Evolutionary conservation across 1,284 basidiomycete genomes (phyloP).

Genomic region (Microbotryomycetes sp.): DNA sequence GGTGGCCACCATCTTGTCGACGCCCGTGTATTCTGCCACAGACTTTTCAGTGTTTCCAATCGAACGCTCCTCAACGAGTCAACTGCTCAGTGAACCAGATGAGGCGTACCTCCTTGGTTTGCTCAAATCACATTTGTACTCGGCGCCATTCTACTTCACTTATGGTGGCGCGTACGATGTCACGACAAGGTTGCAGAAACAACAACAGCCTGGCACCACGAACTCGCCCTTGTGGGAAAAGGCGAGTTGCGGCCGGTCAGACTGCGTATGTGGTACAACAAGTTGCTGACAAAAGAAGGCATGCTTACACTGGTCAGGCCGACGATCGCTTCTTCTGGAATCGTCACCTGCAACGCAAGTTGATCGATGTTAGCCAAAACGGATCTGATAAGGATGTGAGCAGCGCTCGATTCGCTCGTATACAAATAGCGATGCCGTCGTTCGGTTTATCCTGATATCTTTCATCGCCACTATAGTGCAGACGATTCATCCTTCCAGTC

Average conservation of each 20-base stretch:
- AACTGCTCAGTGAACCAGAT: constrained; percentile 63
- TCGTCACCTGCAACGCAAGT: constrained; percentile 65
- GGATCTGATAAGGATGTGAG: constrained; percentile 58
- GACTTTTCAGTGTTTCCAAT: constrained; percentile 90
- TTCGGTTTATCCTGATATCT: constrained; percentile 12
- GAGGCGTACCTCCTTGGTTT: constrained; percentile 83
- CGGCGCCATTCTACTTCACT: constrained; percentile 75
- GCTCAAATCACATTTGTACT: constrained; percentile 74
- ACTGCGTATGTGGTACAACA: too few relatives aligned
- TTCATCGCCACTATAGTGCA: constrained; percentile 51
- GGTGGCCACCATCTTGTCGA: constrained; percentile 69
- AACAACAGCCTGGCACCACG: constrained; percentile 55
- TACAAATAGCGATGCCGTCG: neutral
- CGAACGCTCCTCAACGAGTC: constrained; percentile 56
- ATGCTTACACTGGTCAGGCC: constrained; percentile 50
- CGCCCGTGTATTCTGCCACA: constrained; percentile 81
- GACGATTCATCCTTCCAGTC: constrained; percentile 81
- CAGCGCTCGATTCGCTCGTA: neutral
- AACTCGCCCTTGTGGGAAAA: constrained; percentile 58
- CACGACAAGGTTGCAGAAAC: constrained; percentile 79
- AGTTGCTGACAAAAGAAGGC: too few relatives aligned
- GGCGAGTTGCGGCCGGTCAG: constrained; percentile 53
- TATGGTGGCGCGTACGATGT: constrained; percentile 72
- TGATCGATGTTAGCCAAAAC: constrained; percentile 58
- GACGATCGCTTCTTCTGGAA: constrained; percentile 99